Base-by-base conservation (phyloP, 129 eudicot genomes). In the Kitagawia praeruptora region DNA sequence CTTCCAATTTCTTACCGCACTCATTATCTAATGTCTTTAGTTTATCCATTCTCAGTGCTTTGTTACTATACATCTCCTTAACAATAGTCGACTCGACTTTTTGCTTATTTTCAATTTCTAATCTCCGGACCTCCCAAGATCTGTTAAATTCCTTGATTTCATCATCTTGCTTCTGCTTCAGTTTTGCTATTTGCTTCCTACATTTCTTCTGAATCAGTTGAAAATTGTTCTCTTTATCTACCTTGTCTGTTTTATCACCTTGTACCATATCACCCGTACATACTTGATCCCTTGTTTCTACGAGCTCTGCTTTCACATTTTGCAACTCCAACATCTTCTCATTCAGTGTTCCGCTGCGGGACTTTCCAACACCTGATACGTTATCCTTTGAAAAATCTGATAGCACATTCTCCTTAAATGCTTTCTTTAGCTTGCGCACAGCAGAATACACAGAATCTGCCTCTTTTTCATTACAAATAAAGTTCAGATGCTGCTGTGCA, bases 381-480 rank as follows among this genome's bases (percentile, higher is more conserved):
- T 63, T 6, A 63, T 78, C 74, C 64, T 46, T 67, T 49, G 87
- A 83, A 39, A 75, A 27, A 39, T 74, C 49, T 15, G 82, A 82
- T 63, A 69, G 81, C 27, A 46, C 73, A 76, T 64, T 82, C 45
- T 82, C 80, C 15, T 78, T 77, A 39, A 89, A 93, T 82, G 70
- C 81, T 76, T 84, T 85, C 85, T 84, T 91, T 81, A 90, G 77
- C 58, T 70, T 40, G 47, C 85, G 84, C 85, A 91, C 72, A 85
- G 84, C 90, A 13, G 79, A 71, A 87, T 87, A 92, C 18, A 90
- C 84, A 8, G 78, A 63, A 44, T 74, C 66, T 42, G 86, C 93
- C 67, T 90, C 91, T 27, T 86, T 89, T 73, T 89, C 96, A 4
- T 77, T 82, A 84, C 98, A 94, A 56, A 75, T 61, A 76, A 87